Evolutionary conservation across 495 filamentous ascomycete genomes (phyloP).

Genomic region (Trichocladium antarcticum): DNA sequence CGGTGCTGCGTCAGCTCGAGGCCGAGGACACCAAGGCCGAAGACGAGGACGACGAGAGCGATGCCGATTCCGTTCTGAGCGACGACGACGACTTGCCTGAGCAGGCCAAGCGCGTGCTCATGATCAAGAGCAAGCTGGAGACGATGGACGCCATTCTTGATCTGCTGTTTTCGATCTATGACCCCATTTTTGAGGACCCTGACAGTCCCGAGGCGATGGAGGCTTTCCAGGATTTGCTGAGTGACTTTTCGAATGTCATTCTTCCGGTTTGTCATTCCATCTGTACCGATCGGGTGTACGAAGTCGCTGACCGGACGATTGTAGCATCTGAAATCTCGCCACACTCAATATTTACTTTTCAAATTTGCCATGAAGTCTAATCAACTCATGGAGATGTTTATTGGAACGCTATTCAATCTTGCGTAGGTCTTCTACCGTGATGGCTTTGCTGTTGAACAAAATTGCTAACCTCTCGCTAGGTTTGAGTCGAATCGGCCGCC

Average conservation of each 20-base stretch:
- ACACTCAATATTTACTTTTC: slow-evolving; percentile 51
- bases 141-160: slow-evolving; percentile 94
- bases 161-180: slow-evolving; percentile 73
- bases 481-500: slow-evolving; percentile 47
- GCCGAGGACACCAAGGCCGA: slow-evolving; percentile 32
- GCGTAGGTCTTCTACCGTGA: slow-evolving; percentile 10
- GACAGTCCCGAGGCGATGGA: slow-evolving; percentile 38
- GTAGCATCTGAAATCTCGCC: slow-evolving; percentile 24
- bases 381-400: slow-evolving; percentile 65
- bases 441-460: background rate
- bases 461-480: slow-evolving; percentile 16
- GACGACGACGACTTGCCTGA: slow-evolving; percentile 41
- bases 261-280: slow-evolving; percentile 83
- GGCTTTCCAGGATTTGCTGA: slow-evolving; percentile 60
- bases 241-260: slow-evolving; percentile 74
- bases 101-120: slow-evolving; percentile 40
- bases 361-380: slow-evolving; percentile 76
- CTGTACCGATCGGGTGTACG: slow-evolving; percentile 8
- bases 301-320: background rate
- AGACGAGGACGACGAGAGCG: slow-evolving; percentile 52
- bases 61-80: slow-evolving; percentile 38
- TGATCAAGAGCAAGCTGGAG: slow-evolving; percentile 65
- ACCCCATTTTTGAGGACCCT: slow-evolving; percentile 50
- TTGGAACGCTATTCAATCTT: slow-evolving; percentile 60
- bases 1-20: slow-evolving; percentile 35